Evolutionary conservation across 2,329 filamentous ascomycete genomes (phyloP), one percentile per base, ranked within the genome.

Genomic region (Taxawa tesnikishii): DNA sequence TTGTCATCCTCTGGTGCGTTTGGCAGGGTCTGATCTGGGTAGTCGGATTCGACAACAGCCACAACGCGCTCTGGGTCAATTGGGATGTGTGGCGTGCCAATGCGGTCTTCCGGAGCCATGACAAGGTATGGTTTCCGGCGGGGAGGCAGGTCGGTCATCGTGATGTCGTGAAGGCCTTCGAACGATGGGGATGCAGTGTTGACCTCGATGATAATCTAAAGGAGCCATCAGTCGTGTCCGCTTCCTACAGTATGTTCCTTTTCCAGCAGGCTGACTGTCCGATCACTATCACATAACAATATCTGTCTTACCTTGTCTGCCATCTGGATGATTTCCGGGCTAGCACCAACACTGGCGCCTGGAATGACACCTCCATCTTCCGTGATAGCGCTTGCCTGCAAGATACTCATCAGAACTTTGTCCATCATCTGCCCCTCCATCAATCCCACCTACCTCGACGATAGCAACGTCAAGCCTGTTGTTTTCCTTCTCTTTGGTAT

Each of bases 161-260:
- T 85, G 53, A 93, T 92, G 49, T 93, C 85, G 65, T 93, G 84
- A 12, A 93, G 70, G 32, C 83, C 85, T 55, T 90, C 79, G 49
- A 93, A 87, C 26, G 75, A 83, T 4, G 84, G 84, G 31, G 82
- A 73, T 1, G 83, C 66, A 1, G 85, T 93, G 65, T 93, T 93
- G 59, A 93, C 80, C 62, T 93, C 84, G 50, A 93, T 83, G 50
- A 93, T 84, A 59, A 93, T 74, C 70, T 54, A 33, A 5, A 27
- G 39, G 16, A 43, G 23, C 30, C 23, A 27, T 27, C 16, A 31
- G 16, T 2, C 23, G 17, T 9, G 16, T 8, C 18, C 17, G n/a
- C 5, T 29, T 7, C 6, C 11, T n/a, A 15, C 15, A n/a, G 23
- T 4, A 15, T 5, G 13, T n/a, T n/a, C n/a, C n/a, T n/a, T n/a